Percentiles rank a stretch among this genome's conserved stretches.
Evolutionary conservation across 768 basidiomycete species (phyloP).

Genomic region (Suillus subluteus): DNA sequence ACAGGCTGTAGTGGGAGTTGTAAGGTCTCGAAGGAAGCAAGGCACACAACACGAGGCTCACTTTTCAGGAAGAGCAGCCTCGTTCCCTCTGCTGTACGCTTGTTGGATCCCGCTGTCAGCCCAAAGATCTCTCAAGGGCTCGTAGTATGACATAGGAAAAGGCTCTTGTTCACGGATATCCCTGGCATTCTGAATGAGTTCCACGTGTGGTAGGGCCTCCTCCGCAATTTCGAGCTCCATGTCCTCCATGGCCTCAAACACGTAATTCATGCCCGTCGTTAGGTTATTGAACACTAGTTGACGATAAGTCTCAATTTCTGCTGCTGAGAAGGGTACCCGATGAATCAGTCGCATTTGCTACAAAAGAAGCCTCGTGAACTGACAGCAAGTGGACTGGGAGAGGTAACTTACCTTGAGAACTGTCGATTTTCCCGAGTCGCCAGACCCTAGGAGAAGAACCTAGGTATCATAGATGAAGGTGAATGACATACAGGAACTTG

Average conservation of each 20-base stretch:
- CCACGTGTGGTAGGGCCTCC: constrained; percentile 59
- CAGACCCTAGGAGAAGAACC: constrained; percentile 90
- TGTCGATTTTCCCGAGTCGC: constrained; percentile 93
- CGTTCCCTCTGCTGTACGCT: constrained; percentile 84
- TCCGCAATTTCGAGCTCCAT: constrained; percentile 77
- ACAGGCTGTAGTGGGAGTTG: constrained; percentile 46
- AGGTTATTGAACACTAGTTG: constrained; percentile 95
- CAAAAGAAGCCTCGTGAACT: constrained; percentile 10
- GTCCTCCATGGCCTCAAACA: constrained; percentile 89
- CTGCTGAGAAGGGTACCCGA: constrained; percentile 75
- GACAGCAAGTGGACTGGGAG: neutral
- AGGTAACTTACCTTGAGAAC: constrained; percentile 69
- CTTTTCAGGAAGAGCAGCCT: constrained; percentile 92
- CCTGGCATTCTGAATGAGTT: constrained; percentile 64
- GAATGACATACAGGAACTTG: neutral
- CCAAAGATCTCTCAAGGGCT: constrained; percentile 77
- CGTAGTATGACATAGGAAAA: constrained; percentile 70
- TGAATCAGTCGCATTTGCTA: constrained; percentile 99
- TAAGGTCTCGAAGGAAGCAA: neutral
- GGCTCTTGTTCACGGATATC: constrained; percentile 82
- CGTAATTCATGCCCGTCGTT: constrained; percentile 78
- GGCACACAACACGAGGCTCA: constrained; percentile 37
- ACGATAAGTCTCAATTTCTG: constrained; percentile 87
- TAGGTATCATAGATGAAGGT: constrained; percentile 30
- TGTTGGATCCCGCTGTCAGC: constrained; percentile 71